A percentile compares a stretch with the other conserved stretches of the same genome.
Conservation (phyloP, 805 yeast genomes). For the Candida broadrunensis region DNA sequence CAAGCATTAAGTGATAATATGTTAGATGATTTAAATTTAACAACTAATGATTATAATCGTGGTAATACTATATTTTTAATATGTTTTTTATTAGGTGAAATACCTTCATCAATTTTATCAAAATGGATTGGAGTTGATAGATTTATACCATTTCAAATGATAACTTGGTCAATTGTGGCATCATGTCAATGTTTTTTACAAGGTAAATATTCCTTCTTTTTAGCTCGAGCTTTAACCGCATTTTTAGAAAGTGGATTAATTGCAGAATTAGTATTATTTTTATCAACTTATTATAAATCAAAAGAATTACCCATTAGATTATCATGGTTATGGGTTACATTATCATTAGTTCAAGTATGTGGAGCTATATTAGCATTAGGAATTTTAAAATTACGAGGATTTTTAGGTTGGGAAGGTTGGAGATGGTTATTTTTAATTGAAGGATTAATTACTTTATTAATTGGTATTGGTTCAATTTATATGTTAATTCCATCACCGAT, state of each 20-base stretch:
- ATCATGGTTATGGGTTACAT: conserved; percentile 38
- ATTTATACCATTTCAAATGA: conserved; percentile 48
- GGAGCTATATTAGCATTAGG: conserved; percentile 19
- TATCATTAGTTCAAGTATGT: conserved; percentile 13
- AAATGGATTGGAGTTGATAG: conserved; percentile 60
- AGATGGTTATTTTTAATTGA: conserved; percentile 64
- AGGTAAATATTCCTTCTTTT: conserved; percentile 19
- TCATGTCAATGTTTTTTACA: conserved; percentile 19
- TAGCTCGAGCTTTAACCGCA: conserved; percentile 25
- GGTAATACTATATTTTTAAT: conserved; percentile 41
- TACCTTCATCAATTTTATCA: conserved; percentile 61
- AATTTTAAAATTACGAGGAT: conserved; percentile 16
- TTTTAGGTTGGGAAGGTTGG: conserved; percentile 40
- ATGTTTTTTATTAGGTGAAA: conserved; percentile 40
- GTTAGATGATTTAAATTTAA: conserved; percentile 29
- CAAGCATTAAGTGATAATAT: conserved; percentile 22
- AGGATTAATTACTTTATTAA: conserved; percentile 51
- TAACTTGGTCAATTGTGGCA: conserved; percentile 25
- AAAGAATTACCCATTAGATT: conserved; percentile 56
- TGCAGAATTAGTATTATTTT: conserved; percentile 59
- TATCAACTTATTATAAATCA: conserved; percentile 62
- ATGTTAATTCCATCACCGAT: conserved; percentile 57
- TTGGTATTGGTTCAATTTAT: conserved; percentile 47
- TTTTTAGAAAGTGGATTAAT: conserved; percentile 28
- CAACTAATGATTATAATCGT: conserved; percentile 37